Conservation (phyloP, 805 yeast species). For the Zygosaccharomyces rouxii region DNA sequence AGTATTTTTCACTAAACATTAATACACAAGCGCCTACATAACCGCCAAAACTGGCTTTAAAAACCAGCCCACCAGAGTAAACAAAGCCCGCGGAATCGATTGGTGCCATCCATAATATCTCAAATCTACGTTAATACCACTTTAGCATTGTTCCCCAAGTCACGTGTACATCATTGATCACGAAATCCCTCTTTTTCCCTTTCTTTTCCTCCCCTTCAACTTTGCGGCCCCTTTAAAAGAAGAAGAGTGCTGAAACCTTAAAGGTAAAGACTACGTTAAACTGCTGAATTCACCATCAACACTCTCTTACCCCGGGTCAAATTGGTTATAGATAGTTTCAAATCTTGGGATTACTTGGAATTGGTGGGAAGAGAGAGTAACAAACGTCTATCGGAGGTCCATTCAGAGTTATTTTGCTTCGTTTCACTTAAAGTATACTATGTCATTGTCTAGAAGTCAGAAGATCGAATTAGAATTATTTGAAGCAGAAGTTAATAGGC, state of each 20-base stretch:
- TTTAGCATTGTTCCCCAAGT: background rate
- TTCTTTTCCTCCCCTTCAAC: constrained; percentile 8
- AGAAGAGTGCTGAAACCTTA: background rate
- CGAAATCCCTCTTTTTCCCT: constrained; percentile 1
- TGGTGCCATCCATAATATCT: background rate
- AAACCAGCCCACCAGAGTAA: background rate
- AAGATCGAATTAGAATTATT: constrained; percentile 55
- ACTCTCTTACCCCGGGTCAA: background rate
- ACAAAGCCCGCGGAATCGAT: background rate
- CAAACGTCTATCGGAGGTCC: background rate
- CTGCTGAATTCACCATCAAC: background rate
- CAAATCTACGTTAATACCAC: background rate
- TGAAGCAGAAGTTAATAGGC: constrained; percentile 49
- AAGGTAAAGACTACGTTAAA: background rate
- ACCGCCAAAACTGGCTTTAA: background rate
- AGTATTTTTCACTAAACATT: no score
- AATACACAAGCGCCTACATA: background rate
- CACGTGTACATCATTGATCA: background rate
- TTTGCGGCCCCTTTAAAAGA: constrained; percentile 12
- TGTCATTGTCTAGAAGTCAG: constrained; percentile 23
- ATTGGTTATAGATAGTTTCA: background rate
- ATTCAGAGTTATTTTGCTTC: background rate
- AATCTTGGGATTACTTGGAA: background rate
- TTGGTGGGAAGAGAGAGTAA: background rate
- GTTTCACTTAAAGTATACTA: background rate